These are phyloP conservation scores for Mycena belliarum DNA, from an alignment of 768 basidiomycete species.

Conservation along the genomic window DNA sequence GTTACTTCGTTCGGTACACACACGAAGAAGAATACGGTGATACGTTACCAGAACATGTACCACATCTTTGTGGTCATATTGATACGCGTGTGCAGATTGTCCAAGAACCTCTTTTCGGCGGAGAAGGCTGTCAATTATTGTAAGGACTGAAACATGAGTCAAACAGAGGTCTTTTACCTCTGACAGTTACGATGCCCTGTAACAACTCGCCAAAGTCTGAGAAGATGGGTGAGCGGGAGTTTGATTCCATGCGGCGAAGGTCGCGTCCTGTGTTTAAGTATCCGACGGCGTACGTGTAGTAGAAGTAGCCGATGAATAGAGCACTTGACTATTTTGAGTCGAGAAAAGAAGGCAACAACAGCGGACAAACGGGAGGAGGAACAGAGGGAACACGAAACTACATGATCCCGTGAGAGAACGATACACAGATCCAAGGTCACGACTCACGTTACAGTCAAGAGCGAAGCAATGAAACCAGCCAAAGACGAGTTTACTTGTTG, in stretches of 20 bases:
- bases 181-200: conserved; percentile 86
- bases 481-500: conserved; percentile 78
- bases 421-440: conserved; percentile 27
- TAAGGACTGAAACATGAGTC: neutral
- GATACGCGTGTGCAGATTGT: conserved; percentile 71
- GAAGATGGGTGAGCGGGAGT: conserved; percentile 81
- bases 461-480: conserved; percentile 74
- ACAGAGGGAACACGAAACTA: conserved; percentile 77
- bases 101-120: conserved; percentile 75
- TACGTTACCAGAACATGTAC: conserved; percentile 63
- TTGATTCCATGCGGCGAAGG: conserved; percentile 93
- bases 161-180: conserved; percentile 31
- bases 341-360: conserved; percentile 51
- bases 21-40: too few relatives aligned
- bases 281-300: conserved; percentile 67
- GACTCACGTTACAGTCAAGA: conserved; percentile 66
- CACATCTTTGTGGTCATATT: conserved; percentile 82
- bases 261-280: conserved; percentile 83
- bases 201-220: conserved; percentile 81
- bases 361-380: conserved; percentile 59
- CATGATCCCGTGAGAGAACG: neutral
- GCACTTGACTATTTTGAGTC: conserved; percentile 60
- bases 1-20: too few relatives aligned
- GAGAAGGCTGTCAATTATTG: conserved; percentile 58
- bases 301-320: conserved; percentile 70